These are phyloP conservation scores for Encephalitozoon cuniculi DNA, from an alignment of 371 early-diverging fungal species.

Conservation along the genomic window DNA sequence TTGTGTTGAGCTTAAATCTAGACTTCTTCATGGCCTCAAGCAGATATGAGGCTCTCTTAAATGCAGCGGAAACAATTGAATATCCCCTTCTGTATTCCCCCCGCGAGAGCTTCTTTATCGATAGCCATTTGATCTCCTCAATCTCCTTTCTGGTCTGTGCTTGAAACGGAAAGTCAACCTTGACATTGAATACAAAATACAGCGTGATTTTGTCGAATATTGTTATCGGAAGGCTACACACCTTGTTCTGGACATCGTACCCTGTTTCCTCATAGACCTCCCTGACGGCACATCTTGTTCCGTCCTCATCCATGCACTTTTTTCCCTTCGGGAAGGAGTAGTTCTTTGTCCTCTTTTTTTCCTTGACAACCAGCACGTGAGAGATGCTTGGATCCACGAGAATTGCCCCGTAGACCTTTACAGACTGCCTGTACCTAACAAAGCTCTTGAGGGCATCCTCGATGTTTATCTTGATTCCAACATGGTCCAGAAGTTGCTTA, in stretches of 20 bases:
- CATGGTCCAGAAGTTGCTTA: slow-evolving; percentile 42
- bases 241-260: slow-evolving; percentile 70
- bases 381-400: slow-evolving; percentile 73
- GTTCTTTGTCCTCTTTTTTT: slow-evolving; percentile 72
- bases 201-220: slow-evolving; percentile 70
- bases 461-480: slow-evolving; percentile 62
- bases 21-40: not conserved
- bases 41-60: not conserved
- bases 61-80: slow-evolving; percentile 3
- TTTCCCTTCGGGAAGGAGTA: slow-evolving; percentile 99
- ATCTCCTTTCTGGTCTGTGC: slow-evolving; percentile 89
- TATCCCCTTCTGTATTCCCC: not conserved
- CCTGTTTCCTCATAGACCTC: slow-evolving; percentile 93
- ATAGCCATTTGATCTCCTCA: slow-evolving; percentile 60
- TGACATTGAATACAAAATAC: slow-evolving; percentile 77
- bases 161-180: slow-evolving; percentile 71
- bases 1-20: not conserved
- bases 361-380: slow-evolving; percentile 73
- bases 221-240: slow-evolving; percentile 56
- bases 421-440: slow-evolving; percentile 82
- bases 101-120: slow-evolving; percentile 9
- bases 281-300: slow-evolving; percentile 78
- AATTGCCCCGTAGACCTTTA: slow-evolving; percentile 97
- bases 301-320: slow-evolving; percentile 84
- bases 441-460: slow-evolving; percentile 75